Percentiles rank a stretch among this genome's conserved stretches.
These are phyloP conservation scores for Microbotryum scabiosae DNA, from an alignment of 1,284 basidiomycete species.

Conservation along the genomic window DNA sequence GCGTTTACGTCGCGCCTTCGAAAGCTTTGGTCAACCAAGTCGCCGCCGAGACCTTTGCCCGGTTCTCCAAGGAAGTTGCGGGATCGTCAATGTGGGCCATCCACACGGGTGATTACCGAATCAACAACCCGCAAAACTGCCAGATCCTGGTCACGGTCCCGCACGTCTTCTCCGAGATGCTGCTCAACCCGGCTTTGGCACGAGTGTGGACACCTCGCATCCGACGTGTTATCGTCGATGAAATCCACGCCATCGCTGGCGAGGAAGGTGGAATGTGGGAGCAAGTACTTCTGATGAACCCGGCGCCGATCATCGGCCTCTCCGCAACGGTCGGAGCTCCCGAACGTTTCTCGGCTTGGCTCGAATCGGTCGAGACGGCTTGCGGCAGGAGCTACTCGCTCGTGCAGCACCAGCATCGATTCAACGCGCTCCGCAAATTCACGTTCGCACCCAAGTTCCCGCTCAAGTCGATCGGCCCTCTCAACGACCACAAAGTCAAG, in stretches of 20 bases:
- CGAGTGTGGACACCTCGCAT: constrained; percentile 54
- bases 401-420: constrained; percentile 56
- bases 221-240: constrained; percentile 60
- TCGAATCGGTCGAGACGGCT: constrained; percentile 52
- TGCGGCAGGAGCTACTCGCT: constrained; percentile 53
- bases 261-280: constrained; percentile 62
- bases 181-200: constrained; percentile 57
- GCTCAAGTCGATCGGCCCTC: constrained; percentile 23
- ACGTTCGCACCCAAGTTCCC: constrained; percentile 44
- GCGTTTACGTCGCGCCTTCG: constrained; percentile 62
- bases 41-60: constrained; percentile 58
- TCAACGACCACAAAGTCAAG: constrained; percentile 25
- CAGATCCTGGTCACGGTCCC: constrained; percentile 65
- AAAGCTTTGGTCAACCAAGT: constrained; percentile 55
- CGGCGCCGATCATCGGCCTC: constrained; percentile 55
- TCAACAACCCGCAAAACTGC: constrained; percentile 56
- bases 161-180: constrained; percentile 57
- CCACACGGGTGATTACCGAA: constrained; percentile 57
- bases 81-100: constrained; percentile 55
- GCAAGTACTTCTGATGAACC: constrained; percentile 31
- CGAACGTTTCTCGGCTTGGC: constrained; percentile 56
- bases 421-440: constrained; percentile 62
- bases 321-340: constrained; percentile 62
- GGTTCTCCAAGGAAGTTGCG: constrained; percentile 53
- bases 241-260: constrained; percentile 62